Percentiles rank a stretch among this genome's conserved stretches.
Conservation (phyloP, 768 basidiomycete species). For the Hydnomerulius pinastri region DNA sequence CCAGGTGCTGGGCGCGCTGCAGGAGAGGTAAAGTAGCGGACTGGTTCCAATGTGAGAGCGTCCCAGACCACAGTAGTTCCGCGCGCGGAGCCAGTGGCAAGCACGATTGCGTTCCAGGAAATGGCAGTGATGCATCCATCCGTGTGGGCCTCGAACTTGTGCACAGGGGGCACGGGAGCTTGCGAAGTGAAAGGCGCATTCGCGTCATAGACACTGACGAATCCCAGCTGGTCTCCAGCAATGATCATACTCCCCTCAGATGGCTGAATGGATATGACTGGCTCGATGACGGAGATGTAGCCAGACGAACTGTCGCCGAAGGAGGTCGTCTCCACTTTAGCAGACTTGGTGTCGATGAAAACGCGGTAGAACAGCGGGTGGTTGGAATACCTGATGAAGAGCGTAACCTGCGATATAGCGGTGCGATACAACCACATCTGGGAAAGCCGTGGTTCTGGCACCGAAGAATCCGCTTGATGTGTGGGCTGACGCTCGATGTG, state of each 20-base stretch:
- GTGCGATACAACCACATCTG: constrained; percentile 19
- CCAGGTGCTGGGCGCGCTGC: constrained; percentile 36
- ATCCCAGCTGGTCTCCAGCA: constrained; percentile 66
- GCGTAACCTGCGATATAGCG: constrained; percentile 2
- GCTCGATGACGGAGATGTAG: constrained; percentile 48
- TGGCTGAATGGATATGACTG: constrained; percentile 43
- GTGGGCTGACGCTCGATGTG: constrained; percentile 9
- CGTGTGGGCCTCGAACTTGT: constrained; percentile 62
- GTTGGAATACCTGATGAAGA: constrained; percentile 56
- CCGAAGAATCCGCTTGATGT: not conserved
- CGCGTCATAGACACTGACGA: constrained; percentile 64
- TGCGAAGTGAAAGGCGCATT: constrained; percentile 9
- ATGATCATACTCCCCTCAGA: constrained; percentile 55
- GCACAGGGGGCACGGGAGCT: constrained; percentile 34
- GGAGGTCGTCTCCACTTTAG: constrained; percentile 33
- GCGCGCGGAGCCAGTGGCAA: constrained; percentile 65
- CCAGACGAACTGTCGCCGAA: constrained; percentile 59
- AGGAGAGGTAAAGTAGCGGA: constrained; percentile 58
- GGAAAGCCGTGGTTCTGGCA: constrained; percentile 7
- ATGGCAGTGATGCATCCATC: constrained; percentile 68
- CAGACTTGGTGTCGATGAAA: constrained; percentile 33
- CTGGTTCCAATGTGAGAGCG: constrained; percentile 56
- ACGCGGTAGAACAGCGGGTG: constrained; percentile 56
- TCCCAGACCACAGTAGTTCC: constrained; percentile 69
- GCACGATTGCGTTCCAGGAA: constrained; percentile 56